Conservation (phyloP, 2,329 filamentous ascomycete species). For the Drechslerella dactyloides region DNA sequence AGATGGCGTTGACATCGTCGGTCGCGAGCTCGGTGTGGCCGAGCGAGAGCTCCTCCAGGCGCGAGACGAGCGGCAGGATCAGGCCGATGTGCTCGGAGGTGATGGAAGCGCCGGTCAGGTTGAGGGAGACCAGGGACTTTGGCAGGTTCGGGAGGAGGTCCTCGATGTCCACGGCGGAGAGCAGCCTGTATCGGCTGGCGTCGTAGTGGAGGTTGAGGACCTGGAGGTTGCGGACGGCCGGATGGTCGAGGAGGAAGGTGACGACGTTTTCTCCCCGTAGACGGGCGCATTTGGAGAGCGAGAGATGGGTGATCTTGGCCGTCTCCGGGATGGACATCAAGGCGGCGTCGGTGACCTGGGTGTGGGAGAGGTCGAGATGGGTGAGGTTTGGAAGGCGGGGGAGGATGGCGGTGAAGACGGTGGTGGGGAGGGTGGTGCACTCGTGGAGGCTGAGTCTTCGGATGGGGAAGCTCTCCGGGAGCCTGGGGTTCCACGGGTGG, state of each 20-base stretch:
- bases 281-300: conserved; percentile 75
- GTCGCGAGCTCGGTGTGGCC: conserved; percentile 71
- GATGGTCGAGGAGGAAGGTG: conserved; percentile 73
- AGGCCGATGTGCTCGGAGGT: conserved; percentile 68
- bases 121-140: conserved; percentile 72
- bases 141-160: conserved; percentile 72
- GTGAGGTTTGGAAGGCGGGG: conserved; percentile 74
- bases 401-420: conserved; percentile 72
- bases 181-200: conserved; percentile 72
- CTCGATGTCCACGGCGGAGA: conserved; percentile 70
- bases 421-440: conserved; percentile 72
- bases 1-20: conserved; percentile 70
- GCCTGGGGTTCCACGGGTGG: conserved; percentile 59
- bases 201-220: conserved; percentile 78
- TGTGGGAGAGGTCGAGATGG: conserved; percentile 80
- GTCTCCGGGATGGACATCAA: conserved; percentile 73
- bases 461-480: conserved; percentile 66
- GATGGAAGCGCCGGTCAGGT: conserved; percentile 76
- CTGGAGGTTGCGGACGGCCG: conserved; percentile 70
- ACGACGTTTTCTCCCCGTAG: conserved; percentile 72
- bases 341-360: conserved; percentile 74
- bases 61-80: conserved; percentile 70
- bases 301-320: conserved; percentile 76
- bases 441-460: conserved; percentile 77
- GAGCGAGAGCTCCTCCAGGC: conserved; percentile 77